Evolutionary conservation across 148 eudicot species (phyloP).

Genomic region (Chenopodium berlandieri): DNA sequence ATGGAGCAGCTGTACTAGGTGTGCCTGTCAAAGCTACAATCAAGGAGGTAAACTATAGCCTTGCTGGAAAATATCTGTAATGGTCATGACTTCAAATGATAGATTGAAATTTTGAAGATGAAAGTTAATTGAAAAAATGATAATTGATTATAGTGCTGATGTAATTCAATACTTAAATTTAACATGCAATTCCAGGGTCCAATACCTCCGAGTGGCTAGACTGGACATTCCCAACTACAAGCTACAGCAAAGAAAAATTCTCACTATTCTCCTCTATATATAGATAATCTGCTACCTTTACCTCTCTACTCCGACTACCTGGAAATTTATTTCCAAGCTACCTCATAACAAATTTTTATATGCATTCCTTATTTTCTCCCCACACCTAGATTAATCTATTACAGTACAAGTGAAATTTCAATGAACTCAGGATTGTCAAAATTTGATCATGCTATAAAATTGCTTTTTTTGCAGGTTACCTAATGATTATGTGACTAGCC

Average conservation of each 20-base stretch:
- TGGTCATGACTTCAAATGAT: neutral
- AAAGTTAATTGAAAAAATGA: neutral
- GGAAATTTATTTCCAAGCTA: neutral
- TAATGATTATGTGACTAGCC: neutral
- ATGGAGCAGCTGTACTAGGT: constrained; percentile 99
- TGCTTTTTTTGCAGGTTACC: neutral
- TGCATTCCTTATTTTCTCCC: neutral
- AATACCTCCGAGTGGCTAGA: neutral
- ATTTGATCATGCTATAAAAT: neutral
- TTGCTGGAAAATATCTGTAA: neutral
- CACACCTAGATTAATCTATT: neutral
- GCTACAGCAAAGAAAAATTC: neutral
- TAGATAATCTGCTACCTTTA: neutral
- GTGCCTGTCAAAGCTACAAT: constrained; percentile 97
- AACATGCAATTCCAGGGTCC: neutral
- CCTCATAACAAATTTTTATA: neutral
- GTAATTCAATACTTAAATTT: neutral
- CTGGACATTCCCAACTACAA: neutral
- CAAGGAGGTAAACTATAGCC: constrained; percentile 59
- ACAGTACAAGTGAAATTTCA: neutral
- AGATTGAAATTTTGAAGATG: neutral
- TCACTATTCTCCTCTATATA: too few species aligned
- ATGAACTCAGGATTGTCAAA: neutral
- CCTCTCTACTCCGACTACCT: neutral
- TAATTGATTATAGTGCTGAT: neutral